Percentiles rank a stretch among this genome's conserved stretches.
These are phyloP conservation scores for Prunus mume DNA, from an alignment of 306 rosid species.

Conservation along the genomic window DNA sequence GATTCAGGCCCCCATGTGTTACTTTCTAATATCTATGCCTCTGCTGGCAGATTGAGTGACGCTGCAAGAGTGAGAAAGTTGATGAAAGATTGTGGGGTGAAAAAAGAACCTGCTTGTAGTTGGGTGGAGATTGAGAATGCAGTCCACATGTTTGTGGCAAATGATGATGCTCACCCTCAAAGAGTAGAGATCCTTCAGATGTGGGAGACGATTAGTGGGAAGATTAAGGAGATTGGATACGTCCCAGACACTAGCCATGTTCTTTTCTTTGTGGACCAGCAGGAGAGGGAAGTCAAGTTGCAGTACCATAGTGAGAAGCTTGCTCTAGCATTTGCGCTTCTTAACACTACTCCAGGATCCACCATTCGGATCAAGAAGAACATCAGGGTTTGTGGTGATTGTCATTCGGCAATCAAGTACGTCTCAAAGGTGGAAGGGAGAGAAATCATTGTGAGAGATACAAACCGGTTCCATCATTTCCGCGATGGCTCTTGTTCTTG, in stretches of 20 bases:
- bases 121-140: slow-evolving; percentile 42
- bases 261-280: slow-evolving; percentile 32
- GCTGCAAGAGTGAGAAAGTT: slow-evolving; percentile 33
- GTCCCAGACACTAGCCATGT: slow-evolving; percentile 37
- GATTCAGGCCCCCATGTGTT: slow-evolving; percentile 36
- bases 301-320: slow-evolving; percentile 40
- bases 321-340: slow-evolving; percentile 36
- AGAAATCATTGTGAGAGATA: slow-evolving; percentile 37
- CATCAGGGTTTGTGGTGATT: slow-evolving; percentile 38
- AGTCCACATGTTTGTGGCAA: slow-evolving; percentile 33
- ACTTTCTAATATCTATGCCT: slow-evolving; percentile 32
- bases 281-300: slow-evolving; percentile 37
- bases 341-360: slow-evolving; percentile 33
- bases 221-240: slow-evolving; percentile 32
- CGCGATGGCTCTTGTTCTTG: slow-evolving; percentile 34
- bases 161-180: slow-evolving; percentile 28
- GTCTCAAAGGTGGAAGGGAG: slow-evolving; percentile 32
- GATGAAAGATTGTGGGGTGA: slow-evolving; percentile 37
- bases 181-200: slow-evolving; percentile 15
- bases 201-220: slow-evolving; percentile 28
- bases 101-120: slow-evolving; percentile 43
- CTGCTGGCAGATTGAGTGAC: slow-evolving; percentile 29
- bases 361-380: slow-evolving; percentile 34
- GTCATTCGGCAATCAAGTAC: slow-evolving; percentile 32
- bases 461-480: slow-evolving; percentile 35